These are phyloP conservation scores for Dryas drummondii DNA, from an alignment of 306 rosid species.

Conservation along the genomic window DNA sequence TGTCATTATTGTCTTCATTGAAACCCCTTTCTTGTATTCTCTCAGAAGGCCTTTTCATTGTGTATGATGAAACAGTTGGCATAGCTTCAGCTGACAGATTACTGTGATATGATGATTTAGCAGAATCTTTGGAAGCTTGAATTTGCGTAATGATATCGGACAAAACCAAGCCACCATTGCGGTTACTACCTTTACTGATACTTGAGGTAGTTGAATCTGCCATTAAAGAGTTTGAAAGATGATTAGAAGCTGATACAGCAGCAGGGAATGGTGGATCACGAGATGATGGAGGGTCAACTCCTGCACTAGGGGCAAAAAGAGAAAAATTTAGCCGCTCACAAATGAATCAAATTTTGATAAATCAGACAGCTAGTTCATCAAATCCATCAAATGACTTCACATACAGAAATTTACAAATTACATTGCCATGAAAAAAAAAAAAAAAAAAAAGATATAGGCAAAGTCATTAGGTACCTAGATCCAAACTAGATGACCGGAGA, in stretches of 20 bases:
- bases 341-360: conserved; percentile 24
- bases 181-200: conserved; percentile 61
- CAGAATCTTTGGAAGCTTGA: conserved; percentile 92
- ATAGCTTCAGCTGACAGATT: conserved; percentile 52
- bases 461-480: conserved; percentile 82
- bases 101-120: conserved; percentile 50
- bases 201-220: conserved; percentile 61
- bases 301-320: conserved; percentile 95
- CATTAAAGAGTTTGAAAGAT: conserved; percentile 52
- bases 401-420: conserved; percentile 19
- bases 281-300: conserved; percentile 99
- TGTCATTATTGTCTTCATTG: conserved; percentile 53
- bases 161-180: conserved; percentile 83
- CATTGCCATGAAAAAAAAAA: conserved; percentile 21
- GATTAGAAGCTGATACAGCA: conserved; percentile 74
- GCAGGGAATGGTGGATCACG: conserved; percentile 99
- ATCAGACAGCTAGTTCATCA: conserved; percentile 5
- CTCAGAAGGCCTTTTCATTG: conserved; percentile 60
- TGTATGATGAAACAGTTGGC: conserved; percentile 56
- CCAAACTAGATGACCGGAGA: conserved; percentile 86
- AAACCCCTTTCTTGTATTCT: conserved; percentile 65
- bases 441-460: conserved; percentile 19
- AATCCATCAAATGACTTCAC: conserved; percentile 16
- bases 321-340: conserved; percentile 80
- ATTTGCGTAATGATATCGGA: conserved; percentile 92